Percentiles rank a stretch among this genome's conserved stretches.
These are phyloP conservation scores for Jaapia argillacea DNA, from an alignment of 768 basidiomycete species.

Conservation along the genomic window DNA sequence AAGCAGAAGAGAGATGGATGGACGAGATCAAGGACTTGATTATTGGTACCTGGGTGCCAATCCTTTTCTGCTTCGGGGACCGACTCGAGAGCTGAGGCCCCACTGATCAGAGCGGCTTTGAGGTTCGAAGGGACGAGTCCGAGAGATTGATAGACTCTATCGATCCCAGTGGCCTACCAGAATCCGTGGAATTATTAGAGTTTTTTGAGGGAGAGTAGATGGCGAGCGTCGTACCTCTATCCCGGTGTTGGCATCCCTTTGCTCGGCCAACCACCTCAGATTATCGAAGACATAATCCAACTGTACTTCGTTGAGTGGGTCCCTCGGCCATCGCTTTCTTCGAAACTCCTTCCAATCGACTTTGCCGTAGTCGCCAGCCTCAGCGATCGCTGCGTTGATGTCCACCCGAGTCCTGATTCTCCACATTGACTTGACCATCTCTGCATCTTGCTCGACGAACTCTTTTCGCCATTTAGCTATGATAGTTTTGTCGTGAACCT, in stretches of 20 bases:
- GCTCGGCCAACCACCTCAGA: conserved; percentile 3
- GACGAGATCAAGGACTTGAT: conserved; percentile 18
- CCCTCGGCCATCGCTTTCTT: conserved; percentile 9
- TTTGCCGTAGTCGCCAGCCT: neutral
- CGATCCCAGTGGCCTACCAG: too few relatives aligned
- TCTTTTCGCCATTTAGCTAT: neutral
- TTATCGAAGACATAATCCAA: conserved; percentile 7
- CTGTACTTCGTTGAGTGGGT: conserved; percentile 4
- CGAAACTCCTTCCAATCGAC: neutral
- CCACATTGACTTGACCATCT: neutral
- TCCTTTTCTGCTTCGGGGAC: conserved; percentile 12
- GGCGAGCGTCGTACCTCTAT: conserved; percentile 4
- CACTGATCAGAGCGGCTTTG: neutral
- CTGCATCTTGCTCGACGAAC: neutral
- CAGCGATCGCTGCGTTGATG: too few relatives aligned
- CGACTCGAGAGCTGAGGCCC: conserved; percentile 7
- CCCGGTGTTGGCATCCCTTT: conserved; percentile 7
- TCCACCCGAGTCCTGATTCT: neutral
- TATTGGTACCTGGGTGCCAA: conserved; percentile 17
- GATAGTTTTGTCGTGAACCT: neutral
- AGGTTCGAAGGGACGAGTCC: neutral
- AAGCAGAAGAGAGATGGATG: conserved; percentile 16
- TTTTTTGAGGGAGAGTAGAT: neutral
- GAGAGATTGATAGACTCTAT: neutral
- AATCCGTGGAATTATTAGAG: too few relatives aligned